A percentile compares a stretch with the other conserved stretches of the same genome.
Conservation (phyloP, 2,329 filamentous ascomycete species). For the Rutstroemia sp. region DNA sequence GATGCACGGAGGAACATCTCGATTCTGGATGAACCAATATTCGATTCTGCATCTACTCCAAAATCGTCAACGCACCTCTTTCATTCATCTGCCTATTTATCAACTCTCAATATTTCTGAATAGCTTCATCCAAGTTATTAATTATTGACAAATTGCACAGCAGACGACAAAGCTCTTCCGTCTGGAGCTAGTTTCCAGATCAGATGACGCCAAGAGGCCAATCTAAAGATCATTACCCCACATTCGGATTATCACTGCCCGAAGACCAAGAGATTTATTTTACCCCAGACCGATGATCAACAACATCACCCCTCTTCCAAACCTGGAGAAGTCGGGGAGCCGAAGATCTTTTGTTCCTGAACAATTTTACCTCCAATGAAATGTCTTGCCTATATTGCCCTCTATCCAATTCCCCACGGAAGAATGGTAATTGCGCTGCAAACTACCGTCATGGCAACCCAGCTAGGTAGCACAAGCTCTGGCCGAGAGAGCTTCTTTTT, state of each 20-base stretch:
- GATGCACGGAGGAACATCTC: too few relatives aligned
- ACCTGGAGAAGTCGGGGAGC: conserved; percentile 2
- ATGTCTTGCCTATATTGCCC: background rate
- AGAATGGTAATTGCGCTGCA: background rate
- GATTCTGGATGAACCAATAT: too few relatives aligned
- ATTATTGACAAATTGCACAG: too few relatives aligned
- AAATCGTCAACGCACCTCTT: too few relatives aligned
- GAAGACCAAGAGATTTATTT: background rate
- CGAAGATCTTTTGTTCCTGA: conserved; percentile 1
- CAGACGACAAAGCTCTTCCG: too few relatives aligned
- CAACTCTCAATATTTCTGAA: too few relatives aligned
- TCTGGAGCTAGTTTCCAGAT: background rate
- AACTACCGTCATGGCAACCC: background rate
- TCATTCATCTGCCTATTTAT: too few relatives aligned
- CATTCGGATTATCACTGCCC: conserved; percentile 3
- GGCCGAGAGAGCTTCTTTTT: background rate
- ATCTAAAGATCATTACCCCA: background rate
- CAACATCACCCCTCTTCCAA: conserved; percentile 9
- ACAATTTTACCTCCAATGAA: conserved; percentile 19
- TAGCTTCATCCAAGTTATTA: too few relatives aligned
- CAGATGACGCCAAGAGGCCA: background rate
- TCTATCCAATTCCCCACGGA: background rate
- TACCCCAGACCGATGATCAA: background rate
- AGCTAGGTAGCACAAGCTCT: background rate
- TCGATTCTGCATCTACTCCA: too few relatives aligned